Base-by-base conservation (phyloP, 257 asterid species). In the Ehretia macrophylla region DNA sequence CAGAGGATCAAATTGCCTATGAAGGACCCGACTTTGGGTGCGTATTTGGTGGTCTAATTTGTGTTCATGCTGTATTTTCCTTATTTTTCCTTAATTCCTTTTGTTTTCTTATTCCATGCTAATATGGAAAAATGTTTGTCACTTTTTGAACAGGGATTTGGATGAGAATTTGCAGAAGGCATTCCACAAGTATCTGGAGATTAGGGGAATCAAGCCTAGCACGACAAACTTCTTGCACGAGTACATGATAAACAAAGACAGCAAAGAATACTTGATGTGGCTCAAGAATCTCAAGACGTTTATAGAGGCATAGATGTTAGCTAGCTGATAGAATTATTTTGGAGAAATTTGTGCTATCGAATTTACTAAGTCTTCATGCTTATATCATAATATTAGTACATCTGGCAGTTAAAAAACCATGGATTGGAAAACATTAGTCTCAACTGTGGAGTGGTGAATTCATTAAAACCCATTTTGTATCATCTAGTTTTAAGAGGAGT, bases 101-200 rank as follows among this genome's bases (percentile, higher is more conserved):
- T 51, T 10, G 32, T 63, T n/a, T 57, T 58, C 5, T 22, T 12
- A 8, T n/a, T 11, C 47, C 17, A 21, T 35, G 16, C 13, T 9
- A 12, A 56, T 32, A 17, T 45, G 45, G 8, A 10, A 42, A 3
- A 42, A 9, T 9, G 54, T 20, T 37, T n/a, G n/a, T 40, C 22
- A 14, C 42, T 44, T 32, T 40, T 46, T 56, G 32, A 37, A 32
- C 70, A 86, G 96, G 71, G 95, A 89, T 63, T 81, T 93, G 90
- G 99, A 93, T 49, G 96, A 93, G 75, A 89, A 86, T 70, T 71
- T 93, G 79, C 97, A 89, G 85, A 83, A 86, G 78, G 93, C 95
- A 42, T 93, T 93, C 80, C 90, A 77, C 80, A 89, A 89, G 86
- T 93, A 89, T 74, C 74, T 93, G 47, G 96, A 93, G 77, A 74